These are phyloP conservation scores for Boletus fagicola DNA, from an alignment of 768 basidiomycete genomes.

Conservation along the genomic window DNA sequence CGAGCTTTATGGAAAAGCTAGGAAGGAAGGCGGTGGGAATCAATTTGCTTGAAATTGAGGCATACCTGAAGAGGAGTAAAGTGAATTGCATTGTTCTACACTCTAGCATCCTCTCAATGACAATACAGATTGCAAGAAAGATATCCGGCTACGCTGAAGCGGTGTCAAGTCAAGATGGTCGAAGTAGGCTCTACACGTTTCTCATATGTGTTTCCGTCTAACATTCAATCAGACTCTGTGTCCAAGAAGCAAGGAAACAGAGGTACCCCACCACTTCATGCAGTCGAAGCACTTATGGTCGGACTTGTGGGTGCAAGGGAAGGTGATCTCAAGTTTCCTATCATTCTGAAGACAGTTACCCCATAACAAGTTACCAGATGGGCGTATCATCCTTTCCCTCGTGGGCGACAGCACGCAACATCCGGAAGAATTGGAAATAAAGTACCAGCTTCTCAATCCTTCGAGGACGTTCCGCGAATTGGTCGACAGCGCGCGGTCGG, in stretches of 20 bases:
- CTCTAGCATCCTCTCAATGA: neutral
- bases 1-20: conserved; percentile 59
- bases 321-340: conserved; percentile 39
- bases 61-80: conserved; percentile 82
- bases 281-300: conserved; percentile 74
- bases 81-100: conserved; percentile 47
- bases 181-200: conserved; percentile 12
- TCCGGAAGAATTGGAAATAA: conserved; percentile 58
- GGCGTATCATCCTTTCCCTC: conserved; percentile 64
- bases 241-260: conserved; percentile 23
- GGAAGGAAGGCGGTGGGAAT: conserved; percentile 70
- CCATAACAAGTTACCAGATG: conserved; percentile 50
- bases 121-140: conserved; percentile 61
- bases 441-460: conserved; percentile 92
- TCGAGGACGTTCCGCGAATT: conserved; percentile 84
- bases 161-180: conserved; percentile 43
- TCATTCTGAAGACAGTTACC: neutral
- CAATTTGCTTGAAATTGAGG: conserved; percentile 80
- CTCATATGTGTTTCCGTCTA: neutral
- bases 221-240: conserved; percentile 7
- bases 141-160: conserved; percentile 83
- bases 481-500: conserved; percentile 72
- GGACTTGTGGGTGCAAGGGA: conserved; percentile 78
- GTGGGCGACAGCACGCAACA: conserved; percentile 32
- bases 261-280: conserved; percentile 72